Conservation (phyloP, 371 early-diverging fungal species). For the Circinella umbellata region DNA sequence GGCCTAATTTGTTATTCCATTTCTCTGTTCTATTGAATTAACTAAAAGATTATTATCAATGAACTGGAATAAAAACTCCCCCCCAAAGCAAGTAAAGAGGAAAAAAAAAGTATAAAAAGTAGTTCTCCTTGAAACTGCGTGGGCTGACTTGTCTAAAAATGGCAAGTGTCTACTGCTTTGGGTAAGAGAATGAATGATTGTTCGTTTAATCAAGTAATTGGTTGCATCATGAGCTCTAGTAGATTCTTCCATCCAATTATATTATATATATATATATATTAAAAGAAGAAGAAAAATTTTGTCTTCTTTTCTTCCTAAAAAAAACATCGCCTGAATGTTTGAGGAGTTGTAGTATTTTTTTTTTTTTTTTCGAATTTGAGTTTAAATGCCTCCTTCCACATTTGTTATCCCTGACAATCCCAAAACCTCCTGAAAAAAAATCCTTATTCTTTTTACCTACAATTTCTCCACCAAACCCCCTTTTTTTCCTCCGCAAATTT, state of each 20-base stretch:
- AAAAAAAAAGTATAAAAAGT: background rate
- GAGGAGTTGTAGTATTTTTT: too few species aligned
- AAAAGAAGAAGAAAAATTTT: background rate
- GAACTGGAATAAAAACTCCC: too few species aligned
- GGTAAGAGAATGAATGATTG: constrained; percentile 11
- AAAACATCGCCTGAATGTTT: background rate
- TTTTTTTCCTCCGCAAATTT: background rate
- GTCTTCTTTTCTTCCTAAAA: background rate
- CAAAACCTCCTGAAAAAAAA: constrained; percentile 5
- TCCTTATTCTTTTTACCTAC: background rate
- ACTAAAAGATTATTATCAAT: too few species aligned
- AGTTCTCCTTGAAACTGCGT: constrained; percentile 15
- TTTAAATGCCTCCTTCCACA: background rate
- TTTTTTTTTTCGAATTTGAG: constrained; percentile 1
- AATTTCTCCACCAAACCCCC: background rate
- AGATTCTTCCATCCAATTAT: background rate
- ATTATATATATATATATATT: background rate
- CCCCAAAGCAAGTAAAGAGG: too few species aligned
- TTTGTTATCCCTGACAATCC: constrained; percentile 9
- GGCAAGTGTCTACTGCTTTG: constrained; percentile 3
- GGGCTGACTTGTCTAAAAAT: constrained; percentile 9
- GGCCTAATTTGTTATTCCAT: background rate
- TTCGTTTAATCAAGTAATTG: background rate
- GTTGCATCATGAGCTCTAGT: background rate
- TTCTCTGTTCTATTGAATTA: background rate